Base-by-base conservation (phyloP, 2,329 filamentous ascomycete genomes). In the Paecilomyces niveus region DNA sequence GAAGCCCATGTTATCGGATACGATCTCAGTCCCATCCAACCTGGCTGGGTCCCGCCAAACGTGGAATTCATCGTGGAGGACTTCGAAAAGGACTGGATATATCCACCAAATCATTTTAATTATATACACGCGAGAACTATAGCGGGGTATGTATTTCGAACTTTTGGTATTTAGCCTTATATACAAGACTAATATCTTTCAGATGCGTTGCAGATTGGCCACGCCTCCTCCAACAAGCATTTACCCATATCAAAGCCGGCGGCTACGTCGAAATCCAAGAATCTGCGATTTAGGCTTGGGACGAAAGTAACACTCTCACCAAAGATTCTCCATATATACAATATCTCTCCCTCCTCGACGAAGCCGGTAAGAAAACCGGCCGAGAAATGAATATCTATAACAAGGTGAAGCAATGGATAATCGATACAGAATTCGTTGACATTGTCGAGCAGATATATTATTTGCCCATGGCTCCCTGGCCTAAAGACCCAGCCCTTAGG, bases 21-120 rank as follows among this genome's bases (percentile, higher is more conserved):
- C 18, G 68, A 68, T 57, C 55, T 70, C 11, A 65, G 62, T 15
- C 61, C 67, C 8, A 70, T 66, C 32, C 67, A 69, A 49, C 67
- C 64, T 33, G 29, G 57, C 18, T 56, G 79, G 65, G 76, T 86
- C 11, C 85, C 84, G n/a, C 78, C 81, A 10, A 87, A 87, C 65
- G 77, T 84, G n/a, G 77, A 76, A 7, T 87, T 87, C 71, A 75
- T 85, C 59, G 78, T 88, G 9, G 85, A 88, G 64, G 85, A 88
- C 65, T 80, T 81, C 55, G 83, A 86, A 62, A 76, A 81, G 53
- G 77, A 82, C 8, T 88, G 85, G 85, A 70, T 78, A 26, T 45
- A 45, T 45, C 3, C 13, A 13, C 35, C 35, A 15, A 18, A 45
- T 45, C 35, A 45, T 4, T 45, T 45, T 45, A 6, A 45, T 18